Conservation (phyloP, 2,329 filamentous ascomycete species). For the Aspergillus novofumigatus region DNA sequence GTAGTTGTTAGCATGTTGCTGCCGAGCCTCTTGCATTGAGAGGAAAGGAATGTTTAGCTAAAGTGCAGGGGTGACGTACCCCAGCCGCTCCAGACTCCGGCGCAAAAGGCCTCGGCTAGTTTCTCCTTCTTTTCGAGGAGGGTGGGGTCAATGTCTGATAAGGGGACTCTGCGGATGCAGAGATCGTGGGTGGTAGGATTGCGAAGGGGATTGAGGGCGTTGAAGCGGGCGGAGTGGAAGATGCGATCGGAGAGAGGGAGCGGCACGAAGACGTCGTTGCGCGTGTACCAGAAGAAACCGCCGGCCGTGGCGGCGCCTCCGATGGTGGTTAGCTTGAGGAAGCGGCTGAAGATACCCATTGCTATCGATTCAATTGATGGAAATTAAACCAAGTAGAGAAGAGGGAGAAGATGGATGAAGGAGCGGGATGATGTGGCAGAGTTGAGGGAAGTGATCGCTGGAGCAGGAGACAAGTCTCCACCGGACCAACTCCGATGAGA, state of each 20-base stretch:
- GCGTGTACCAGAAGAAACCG: constrained; percentile 51
- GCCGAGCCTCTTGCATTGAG: too few species aligned
- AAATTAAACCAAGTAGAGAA: not conserved
- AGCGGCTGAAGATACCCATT: constrained; percentile 50
- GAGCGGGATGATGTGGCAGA: not conserved
- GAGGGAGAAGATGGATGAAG: not conserved
- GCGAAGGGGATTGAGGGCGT: constrained; percentile 56
- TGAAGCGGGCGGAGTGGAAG: constrained; percentile 55
- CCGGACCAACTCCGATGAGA: constrained; percentile 12
- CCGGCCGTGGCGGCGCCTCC: constrained; percentile 49
- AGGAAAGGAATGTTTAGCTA: too few species aligned
- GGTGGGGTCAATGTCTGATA: constrained; percentile 61
- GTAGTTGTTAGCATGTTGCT: not conserved
- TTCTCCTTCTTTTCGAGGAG: constrained; percentile 59
- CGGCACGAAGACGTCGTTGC: constrained; percentile 54
- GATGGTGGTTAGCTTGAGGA: constrained; percentile 43
- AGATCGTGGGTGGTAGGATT: constrained; percentile 64
- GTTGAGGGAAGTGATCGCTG: not conserved
- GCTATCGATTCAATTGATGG: not conserved
- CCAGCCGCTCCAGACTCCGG: constrained; percentile 62
- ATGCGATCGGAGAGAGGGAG: constrained; percentile 59
- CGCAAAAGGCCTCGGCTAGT: constrained; percentile 62
- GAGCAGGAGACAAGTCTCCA: not conserved
- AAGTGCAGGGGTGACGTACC: constrained; percentile 44
- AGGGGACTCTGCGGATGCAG: constrained; percentile 58